phyloP scores from a whole-genome alignment of 768 basidiomycete genomes.

The Imleria badia region DNA sequence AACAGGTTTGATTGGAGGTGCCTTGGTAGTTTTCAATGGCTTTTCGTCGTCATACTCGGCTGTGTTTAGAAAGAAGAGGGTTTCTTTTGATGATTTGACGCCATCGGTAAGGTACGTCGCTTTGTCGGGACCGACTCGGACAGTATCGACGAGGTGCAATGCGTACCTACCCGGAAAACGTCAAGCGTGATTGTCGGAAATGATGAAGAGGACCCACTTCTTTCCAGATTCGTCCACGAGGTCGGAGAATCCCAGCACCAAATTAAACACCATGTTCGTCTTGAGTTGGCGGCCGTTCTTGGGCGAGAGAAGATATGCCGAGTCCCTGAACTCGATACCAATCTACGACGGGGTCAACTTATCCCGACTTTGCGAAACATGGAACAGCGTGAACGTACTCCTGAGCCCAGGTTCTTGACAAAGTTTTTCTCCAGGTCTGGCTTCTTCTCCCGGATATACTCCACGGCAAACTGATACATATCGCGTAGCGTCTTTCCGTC shows the following conservation, averaged over 20 bases:
- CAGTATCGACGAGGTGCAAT: conserved; percentile 84
- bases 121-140: conserved; percentile 68
- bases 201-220: conserved; percentile 49
- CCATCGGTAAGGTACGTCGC: conserved; percentile 80
- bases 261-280: conserved; percentile 82
- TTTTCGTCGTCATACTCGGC: conserved; percentile 56
- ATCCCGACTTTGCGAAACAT: background rate
- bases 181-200: background rate
- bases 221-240: conserved; percentile 74
- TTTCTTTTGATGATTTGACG: conserved; percentile 79
- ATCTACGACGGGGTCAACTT: conserved; percentile 51
- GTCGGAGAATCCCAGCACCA: conserved; percentile 84
- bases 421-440: conserved; percentile 83
- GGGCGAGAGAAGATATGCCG: conserved; percentile 73
- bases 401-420: conserved; percentile 88
- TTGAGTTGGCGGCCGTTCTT: conserved; percentile 76
- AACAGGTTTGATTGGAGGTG: conserved; percentile 48
- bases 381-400: conserved; percentile 48
- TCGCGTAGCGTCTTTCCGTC: conserved; percentile 78
- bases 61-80: conserved; percentile 78
- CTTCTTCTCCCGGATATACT: conserved; percentile 71
- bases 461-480: conserved; percentile 73
- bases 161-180: conserved; percentile 60
- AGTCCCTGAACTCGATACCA: conserved; percentile 94
- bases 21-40: conserved; percentile 54